Evolutionary conservation across 768 basidiomycete species (phyloP), one percentile per base, ranked within the genome.

Genomic region (Fibroporia radiculosa): DNA sequence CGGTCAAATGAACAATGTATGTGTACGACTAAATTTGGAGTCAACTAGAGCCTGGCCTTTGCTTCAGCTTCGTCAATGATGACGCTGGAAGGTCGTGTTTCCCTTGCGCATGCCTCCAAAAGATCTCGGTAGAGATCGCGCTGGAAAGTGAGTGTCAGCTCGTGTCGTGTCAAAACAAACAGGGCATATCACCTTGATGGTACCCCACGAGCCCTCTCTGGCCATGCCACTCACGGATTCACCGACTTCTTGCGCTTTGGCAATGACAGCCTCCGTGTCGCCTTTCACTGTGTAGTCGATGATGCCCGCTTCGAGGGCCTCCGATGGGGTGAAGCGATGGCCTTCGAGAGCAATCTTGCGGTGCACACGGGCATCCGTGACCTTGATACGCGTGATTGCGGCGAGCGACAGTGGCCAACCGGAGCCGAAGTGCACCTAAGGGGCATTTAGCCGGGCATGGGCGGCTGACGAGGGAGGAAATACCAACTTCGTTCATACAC

Each of bases 401-500:
- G 77, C 67, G 54, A 93, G 79, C 0, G 82, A 82, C 37, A 75
- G 67, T 0, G 92, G 91, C 71, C 86, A 81, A 0, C 78, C 68
- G 7, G 90, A 88, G 40, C 88, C 89, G 54, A 93, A 92, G 57
- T 84, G 80, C 33, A 92, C 66, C 83, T 87, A 44, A 26, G 14
- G 47, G n/a, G 6, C 25, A 26, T 12, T 40, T 22, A 38, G 28
- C 6, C 4, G 5, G 7, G 7, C 11, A 26, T 24, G 11, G 38
- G 11, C 6, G 25, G 38, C 19, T 20, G 7, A 13, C 3, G 28
- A 8, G 10, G 6, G 34, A 10, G 10, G 29, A 45, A 33, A 24
- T 16, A 16, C 58, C 41, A 44, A 87, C 84, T 69, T 95, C 93
- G 58, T 95, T 97, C 92, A 96, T 95, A 60, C 82, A 88, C 41